Percentiles rank a stretch among this genome's conserved stretches.
These are phyloP conservation scores for Sporothrix pallida DNA, from an alignment of 2,329 filamentous ascomycete species.

Conservation along the genomic window DNA sequence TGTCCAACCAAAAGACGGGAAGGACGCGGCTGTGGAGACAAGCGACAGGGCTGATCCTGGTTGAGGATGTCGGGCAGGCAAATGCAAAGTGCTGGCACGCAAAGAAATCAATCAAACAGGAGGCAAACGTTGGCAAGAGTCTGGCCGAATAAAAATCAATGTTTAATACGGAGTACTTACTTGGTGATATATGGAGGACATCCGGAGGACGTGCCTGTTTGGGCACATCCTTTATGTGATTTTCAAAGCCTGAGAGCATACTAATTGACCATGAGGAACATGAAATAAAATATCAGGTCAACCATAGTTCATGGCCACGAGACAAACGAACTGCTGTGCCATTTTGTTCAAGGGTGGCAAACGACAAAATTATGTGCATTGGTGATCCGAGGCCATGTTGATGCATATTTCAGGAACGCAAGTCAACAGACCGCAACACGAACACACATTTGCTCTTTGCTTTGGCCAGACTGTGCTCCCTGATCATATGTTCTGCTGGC, in stretches of 20 bases:
- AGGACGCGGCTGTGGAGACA: constrained; percentile 17
- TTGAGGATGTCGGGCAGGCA: neutral
- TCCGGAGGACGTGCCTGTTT: neutral
- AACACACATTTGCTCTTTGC: too few relatives aligned
- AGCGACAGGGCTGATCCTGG: constrained; percentile 3
- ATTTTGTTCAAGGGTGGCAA: neutral
- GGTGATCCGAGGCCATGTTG: neutral
- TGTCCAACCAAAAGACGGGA: neutral
- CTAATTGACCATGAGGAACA: neutral
- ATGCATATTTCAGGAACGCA: neutral
- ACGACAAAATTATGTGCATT: constrained; percentile 7
- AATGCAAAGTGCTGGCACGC: neutral
- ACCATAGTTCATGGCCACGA: neutral
- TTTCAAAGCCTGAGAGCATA: neutral
- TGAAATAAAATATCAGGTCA: neutral
- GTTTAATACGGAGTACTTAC: constrained; percentile 2
- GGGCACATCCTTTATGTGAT: neutral
- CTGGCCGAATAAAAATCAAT: constrained; percentile 1
- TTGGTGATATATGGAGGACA: too few relatives aligned
- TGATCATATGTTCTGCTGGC: neutral
- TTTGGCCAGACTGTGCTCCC: neutral
- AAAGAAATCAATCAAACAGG: neutral
- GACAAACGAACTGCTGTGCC: constrained; percentile 3
- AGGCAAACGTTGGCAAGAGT: neutral
- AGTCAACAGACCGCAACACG: neutral